phyloP scores from a whole-genome alignment of 345 rosid genomes.

The Brassica cretica region DNA sequence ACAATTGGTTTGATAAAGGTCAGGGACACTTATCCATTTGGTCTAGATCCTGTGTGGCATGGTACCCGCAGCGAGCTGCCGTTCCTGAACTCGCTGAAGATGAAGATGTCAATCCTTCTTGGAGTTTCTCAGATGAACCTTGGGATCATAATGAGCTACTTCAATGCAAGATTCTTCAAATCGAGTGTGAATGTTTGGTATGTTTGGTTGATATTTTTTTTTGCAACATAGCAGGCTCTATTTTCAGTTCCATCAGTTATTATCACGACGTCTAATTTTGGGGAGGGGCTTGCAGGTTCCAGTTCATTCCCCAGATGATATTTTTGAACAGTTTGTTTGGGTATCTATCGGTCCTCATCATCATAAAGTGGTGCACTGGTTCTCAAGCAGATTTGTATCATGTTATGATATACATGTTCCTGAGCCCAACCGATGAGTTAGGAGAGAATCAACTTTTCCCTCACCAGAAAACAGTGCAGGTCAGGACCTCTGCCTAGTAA shows the following conservation, averaged over 20 bases:
- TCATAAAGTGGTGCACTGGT: slow-evolving; percentile 89
- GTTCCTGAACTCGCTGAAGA: slow-evolving; percentile 91
- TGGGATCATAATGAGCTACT: slow-evolving; percentile 87
- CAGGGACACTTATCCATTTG: slow-evolving; percentile 83
- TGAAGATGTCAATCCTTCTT: slow-evolving; percentile 97
- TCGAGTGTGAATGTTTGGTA: slow-evolving; percentile 59
- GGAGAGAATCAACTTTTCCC: slow-evolving; percentile 93
- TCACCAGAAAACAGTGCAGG: slow-evolving; percentile 75
- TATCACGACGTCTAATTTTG: neutral
- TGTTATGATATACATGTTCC: slow-evolving; percentile 91
- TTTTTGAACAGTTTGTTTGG: slow-evolving; percentile 93
- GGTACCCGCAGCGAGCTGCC: slow-evolving; percentile 92
- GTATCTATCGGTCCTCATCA: slow-evolving; percentile 77
- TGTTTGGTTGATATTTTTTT: slow-evolving; percentile 5
- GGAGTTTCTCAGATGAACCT: slow-evolving; percentile 99
- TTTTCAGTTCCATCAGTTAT: neutral
- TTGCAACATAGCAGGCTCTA: neutral
- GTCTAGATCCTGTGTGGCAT: slow-evolving; percentile 96
- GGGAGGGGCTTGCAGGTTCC: slow-evolving; percentile 59
- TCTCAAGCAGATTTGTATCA: slow-evolving; percentile 96
- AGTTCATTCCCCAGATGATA: slow-evolving; percentile 90
- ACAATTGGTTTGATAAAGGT: slow-evolving; percentile 72
- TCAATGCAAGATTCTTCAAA: slow-evolving; percentile 77
- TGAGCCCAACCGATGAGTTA: slow-evolving; percentile 89
- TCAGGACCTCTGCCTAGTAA: slow-evolving; percentile 31